phyloP scores from a whole-genome alignment of 257 asterid species.

The Primulina huaijiensis region DNA sequence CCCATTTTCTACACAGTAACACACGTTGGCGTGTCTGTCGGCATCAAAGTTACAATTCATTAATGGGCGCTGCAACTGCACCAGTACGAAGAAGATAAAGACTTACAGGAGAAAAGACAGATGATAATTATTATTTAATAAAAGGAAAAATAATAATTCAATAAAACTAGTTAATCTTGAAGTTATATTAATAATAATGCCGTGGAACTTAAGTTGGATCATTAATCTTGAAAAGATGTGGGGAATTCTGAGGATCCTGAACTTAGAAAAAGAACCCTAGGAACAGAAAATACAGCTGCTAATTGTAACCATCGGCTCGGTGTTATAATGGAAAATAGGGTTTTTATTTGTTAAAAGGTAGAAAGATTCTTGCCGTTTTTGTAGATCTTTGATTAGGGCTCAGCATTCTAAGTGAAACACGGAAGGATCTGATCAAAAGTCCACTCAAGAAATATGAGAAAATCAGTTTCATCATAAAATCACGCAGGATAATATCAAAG shows the following conservation, averaged over 20 bases:
- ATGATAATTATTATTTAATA: no score
- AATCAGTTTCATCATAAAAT: constrained; percentile 18
- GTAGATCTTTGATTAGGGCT: constrained; percentile 35
- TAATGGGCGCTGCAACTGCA: constrained; percentile 27
- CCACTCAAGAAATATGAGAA: constrained; percentile 21
- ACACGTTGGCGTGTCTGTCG: constrained; percentile 19
- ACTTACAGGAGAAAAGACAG: constrained; percentile 16
- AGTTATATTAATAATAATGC: constrained; percentile 27
- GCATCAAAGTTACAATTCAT: constrained; percentile 26
- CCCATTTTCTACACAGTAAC: constrained; percentile 24
- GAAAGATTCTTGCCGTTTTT: constrained; percentile 22
- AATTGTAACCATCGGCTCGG: not conserved
- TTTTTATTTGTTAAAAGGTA: constrained; percentile 1
- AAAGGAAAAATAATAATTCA: no score
- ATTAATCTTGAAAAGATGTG: not conserved
- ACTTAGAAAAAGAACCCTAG: constrained; percentile 34
- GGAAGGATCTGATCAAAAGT: not conserved
- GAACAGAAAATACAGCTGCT: not conserved
- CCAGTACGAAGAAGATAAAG: constrained; percentile 27
- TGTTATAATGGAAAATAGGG: constrained; percentile 20
- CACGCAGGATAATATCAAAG: not conserved
- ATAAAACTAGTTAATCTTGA: not conserved
- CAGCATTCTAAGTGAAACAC: not conserved
- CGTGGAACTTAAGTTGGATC: constrained; percentile 3
- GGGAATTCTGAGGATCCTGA: not conserved